Percentiles rank a stretch among this genome's conserved stretches.
Evolutionary conservation across 202 grass and related monocot species (phyloP).

Genomic region (Tripidium arundinaceum): DNA sequence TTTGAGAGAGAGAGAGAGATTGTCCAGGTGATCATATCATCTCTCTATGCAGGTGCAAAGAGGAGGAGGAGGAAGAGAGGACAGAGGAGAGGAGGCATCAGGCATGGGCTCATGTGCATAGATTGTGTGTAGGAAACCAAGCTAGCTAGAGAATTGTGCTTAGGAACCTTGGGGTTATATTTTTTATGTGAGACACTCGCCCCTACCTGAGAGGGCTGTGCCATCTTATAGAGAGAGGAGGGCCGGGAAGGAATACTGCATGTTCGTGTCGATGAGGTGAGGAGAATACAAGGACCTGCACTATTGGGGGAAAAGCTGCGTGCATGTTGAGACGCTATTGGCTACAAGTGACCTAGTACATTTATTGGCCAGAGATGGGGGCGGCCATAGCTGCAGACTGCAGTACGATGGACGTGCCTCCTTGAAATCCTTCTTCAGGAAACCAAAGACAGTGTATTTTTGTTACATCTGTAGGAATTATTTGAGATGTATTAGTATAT

Average conservation of each 20-base stretch:
- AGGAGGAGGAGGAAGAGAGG: no score
- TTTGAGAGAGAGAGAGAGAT: no score
- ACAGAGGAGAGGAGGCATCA: no score
- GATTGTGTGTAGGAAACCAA: constrained; percentile 5
- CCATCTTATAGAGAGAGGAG: constrained; percentile 26
- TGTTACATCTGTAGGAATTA: constrained; percentile 24
- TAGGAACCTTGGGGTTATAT: not conserved
- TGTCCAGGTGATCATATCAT: not conserved
- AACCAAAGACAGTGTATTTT: constrained; percentile 44
- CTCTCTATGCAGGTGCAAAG: not conserved
- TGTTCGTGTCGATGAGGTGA: constrained; percentile 23
- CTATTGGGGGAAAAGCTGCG: constrained; percentile 26
- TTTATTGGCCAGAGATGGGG: constrained; percentile 44
- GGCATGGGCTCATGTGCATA: constrained; percentile 31
- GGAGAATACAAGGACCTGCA: constrained; percentile 43
- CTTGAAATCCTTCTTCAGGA: constrained; percentile 43
- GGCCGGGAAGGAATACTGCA: not conserved
- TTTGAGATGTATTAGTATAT: not conserved
- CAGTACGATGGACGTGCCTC: not conserved
- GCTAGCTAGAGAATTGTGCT: constrained; percentile 26
- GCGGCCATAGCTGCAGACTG: not conserved
- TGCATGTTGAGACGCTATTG: constrained; percentile 34
- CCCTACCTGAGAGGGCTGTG: constrained; percentile 10
- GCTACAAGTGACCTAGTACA: constrained; percentile 44
- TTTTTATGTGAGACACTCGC: not conserved